Evolutionary conservation across 176 grass and related monocot species (phyloP), one percentile per base, ranked within the genome.

Genomic region (Pontederia paniculata): DNA sequence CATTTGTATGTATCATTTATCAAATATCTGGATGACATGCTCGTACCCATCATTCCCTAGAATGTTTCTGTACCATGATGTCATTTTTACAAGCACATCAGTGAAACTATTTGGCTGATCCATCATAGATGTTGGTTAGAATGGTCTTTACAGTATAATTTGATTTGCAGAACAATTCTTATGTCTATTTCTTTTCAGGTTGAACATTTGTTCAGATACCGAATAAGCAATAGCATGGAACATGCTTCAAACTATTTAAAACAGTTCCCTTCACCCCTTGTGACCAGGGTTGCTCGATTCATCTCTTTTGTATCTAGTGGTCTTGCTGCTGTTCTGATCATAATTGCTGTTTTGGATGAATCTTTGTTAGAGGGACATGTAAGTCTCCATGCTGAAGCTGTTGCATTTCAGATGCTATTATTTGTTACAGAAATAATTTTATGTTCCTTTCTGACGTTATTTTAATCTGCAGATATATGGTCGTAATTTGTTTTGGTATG

Each of bases 291-390:
- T 48, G 83, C 94, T 42, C 91, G 88, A 78, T 98, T 98, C 48
- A 70, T 98, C 74, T 98, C 83, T 54, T 98, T 98, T 82, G 94
- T 93, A 53, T 98, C 87, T 80, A 87, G 94, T 72, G 94, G 94
- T 63, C 82, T 98, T 41, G 87, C 86, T 76, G 94, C 86, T 62
- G 83, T 82, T 75, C 48, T 98, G 18, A 88, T 98, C 51, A 98
- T 98, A 16, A 78, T 88, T 58, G 94, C 83, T 65, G 81, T 91
- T 76, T 69, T 98, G 17, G 87, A 83, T 18, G 94, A 98, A 88
- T 88, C 87, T 58, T 64, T 98, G 52, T 78, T 98, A 3, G 94
- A 98, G 66, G 94, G 87, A 17, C 94, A 98, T 58, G 94, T 98
- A 88, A 67, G 94, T 66, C 8, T 47, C n/a, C 41, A 44, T 37